Evolutionary conservation across 2,329 filamentous ascomycete species (phyloP), one percentile per base, ranked within the genome.

Genomic region (Colletotrichum karsti): DNA sequence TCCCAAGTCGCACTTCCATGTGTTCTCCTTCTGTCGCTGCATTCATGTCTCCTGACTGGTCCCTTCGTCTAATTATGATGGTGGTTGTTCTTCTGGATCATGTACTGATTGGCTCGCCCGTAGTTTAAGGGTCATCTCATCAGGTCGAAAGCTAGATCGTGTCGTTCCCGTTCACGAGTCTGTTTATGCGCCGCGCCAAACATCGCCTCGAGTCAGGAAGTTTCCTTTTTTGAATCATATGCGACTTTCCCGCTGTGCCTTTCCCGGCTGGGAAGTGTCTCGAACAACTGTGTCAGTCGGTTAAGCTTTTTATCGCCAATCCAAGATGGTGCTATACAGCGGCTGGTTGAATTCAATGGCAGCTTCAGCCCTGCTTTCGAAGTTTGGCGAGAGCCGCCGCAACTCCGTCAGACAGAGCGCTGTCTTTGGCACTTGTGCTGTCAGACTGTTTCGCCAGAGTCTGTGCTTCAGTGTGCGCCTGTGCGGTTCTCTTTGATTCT

Each of bases 341-440:
- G 22, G 63, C 51, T 35, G 33, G 28, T 51, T 18, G 46, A 18
- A 33, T 26, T 30, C 46, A 42, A 22, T n/a, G 42, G 18, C 30
- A 7, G 41, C 18, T 37, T 73, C 66, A 78, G 26, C 80, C 79
- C 28, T 80, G 79, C 61, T 89, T 80, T 62, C 88, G 81, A 24
- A 92, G 76, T 70, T 81, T 89, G 7, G 88, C 88, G 68, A 92
- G 74, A 15, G 90, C 90, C 33, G 87, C 88, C 50, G 89, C 88
- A 51, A 92, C 79, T 2, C 90, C 88, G 50, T 84, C 87, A 67
- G 84, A 84, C 5, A 91, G 77, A 33, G 83, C 77, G 5, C 86
- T 82, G 37, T 80, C 78, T 68, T 76, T 78, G 42, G 44, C 28
- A 53, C 55, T 42, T 37, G 56, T 37, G 37, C 33, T 57, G 53